Conservation (phyloP, 306 rosid species). For the Cicer yamashitae region DNA sequence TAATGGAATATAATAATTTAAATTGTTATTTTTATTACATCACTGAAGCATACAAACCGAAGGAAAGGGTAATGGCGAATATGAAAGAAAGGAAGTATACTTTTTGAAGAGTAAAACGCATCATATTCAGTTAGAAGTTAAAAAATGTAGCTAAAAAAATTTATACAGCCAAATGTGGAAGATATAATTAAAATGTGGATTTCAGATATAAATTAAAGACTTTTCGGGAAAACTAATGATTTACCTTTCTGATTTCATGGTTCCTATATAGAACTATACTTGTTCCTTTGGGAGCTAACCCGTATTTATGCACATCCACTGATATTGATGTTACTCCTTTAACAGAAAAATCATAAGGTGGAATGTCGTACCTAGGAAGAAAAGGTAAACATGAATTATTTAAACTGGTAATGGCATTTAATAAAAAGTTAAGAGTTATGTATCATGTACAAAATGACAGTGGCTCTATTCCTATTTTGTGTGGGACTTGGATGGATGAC, state of each 20-base stretch:
- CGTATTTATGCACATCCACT: conserved; percentile 95
- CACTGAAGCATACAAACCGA: conserved; percentile 19
- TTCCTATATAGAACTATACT: conserved; percentile 82
- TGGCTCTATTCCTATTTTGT: neutral
- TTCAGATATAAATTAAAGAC: conserved; percentile 10
- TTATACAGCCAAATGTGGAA: conserved; percentile 2
- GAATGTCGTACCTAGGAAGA: conserved; percentile 73
- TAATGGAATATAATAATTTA: neutral
- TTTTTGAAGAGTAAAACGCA: neutral
- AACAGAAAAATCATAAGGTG: conserved; percentile 88
- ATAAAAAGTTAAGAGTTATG: conserved; percentile 2
- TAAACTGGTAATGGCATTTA: conserved; percentile 12
- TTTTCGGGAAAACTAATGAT: conserved; percentile 36
- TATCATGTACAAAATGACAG: conserved; percentile 14
- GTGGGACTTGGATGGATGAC: neutral
- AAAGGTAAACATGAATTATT: conserved; percentile 31
- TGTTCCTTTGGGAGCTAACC: conserved; percentile 98
- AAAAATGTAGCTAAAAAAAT: conserved; percentile 20
- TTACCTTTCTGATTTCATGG: conserved; percentile 95
- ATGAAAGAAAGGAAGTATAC: conserved; percentile 9
- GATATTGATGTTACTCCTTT: conserved; percentile 95
- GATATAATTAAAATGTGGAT: neutral
- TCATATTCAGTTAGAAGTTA: conserved; percentile 31
- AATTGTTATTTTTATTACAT: conserved; percentile 25
- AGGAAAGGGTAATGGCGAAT: neutral